A percentile compares a stretch with the other conserved stretches of the same genome.
These are phyloP conservation scores for Scheffersomyces ergatensis DNA, from an alignment of 805 yeast genomes.

Conservation along the genomic window DNA sequence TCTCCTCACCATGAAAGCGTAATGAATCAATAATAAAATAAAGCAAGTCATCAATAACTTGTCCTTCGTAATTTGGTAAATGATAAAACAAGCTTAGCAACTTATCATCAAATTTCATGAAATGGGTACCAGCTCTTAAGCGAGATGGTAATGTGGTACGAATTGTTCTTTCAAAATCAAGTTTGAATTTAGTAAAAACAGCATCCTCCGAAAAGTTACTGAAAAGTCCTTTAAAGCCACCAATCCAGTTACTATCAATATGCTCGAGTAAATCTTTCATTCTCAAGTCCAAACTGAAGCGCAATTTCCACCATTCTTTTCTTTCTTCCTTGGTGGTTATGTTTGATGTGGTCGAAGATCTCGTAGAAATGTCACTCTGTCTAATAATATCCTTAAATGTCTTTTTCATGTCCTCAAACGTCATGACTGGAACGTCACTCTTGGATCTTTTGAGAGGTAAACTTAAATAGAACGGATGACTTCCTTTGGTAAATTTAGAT, in stretches of 20 bases:
- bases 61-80: constrained; percentile 13
- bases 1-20: constrained; percentile 59
- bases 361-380: constrained; percentile 62
- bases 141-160: constrained; percentile 13
- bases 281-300: constrained; percentile 60
- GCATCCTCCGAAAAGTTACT: constrained; percentile 25
- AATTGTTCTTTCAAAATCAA: constrained; percentile 12
- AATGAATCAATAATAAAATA: constrained; percentile 60
- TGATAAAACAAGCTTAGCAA: constrained; percentile 18
- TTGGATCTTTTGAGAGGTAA: constrained; percentile 53
- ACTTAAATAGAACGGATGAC: constrained; percentile 46
- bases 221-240: constrained; percentile 72
- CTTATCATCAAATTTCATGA: constrained; percentile 15
- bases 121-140: neutral
- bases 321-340: constrained; percentile 60
- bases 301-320: constrained; percentile 72
- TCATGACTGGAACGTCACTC: constrained; percentile 26
- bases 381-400: constrained; percentile 45
- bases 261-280: constrained; percentile 51
- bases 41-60: constrained; percentile 59
- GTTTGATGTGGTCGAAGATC: constrained; percentile 46
- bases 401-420: constrained; percentile 38
- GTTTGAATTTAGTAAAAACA: constrained; percentile 15
- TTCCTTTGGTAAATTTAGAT: constrained; percentile 36
- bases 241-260: constrained; percentile 70